A percentile compares a stretch with the other conserved stretches of the same genome.
phyloP scores from a whole-genome alignment of 2,329 filamentous ascomycete genomes.

The Fusarium azukiicola region DNA sequence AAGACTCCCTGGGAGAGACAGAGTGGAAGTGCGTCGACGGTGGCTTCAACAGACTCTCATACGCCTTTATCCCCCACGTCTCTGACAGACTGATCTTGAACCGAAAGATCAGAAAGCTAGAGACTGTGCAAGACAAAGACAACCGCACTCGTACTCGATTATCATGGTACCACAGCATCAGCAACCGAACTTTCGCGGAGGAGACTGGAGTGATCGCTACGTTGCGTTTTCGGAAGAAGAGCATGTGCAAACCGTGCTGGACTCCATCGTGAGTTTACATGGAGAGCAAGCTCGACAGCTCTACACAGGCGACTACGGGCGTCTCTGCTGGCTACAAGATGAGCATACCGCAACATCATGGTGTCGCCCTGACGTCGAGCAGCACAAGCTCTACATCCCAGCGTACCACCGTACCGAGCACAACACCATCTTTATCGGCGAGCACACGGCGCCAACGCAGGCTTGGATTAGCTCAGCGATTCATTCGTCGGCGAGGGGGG shows the following conservation, averaged over 20 bases:
- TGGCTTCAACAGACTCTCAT: constrained; percentile 23
- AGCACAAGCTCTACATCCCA: constrained; percentile 85
- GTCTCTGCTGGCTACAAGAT: constrained; percentile 35
- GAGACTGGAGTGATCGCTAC: constrained; percentile 43
- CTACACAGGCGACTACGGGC: constrained; percentile 32
- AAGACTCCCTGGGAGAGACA: constrained; percentile 29
- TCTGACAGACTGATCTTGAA: background rate
- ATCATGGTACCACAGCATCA: constrained; percentile 69
- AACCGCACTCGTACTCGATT: constrained; percentile 48
- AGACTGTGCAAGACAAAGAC: background rate
- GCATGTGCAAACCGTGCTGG: constrained; percentile 25
- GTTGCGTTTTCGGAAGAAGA: constrained; percentile 59
- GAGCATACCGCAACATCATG: constrained; percentile 67
- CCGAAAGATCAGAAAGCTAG: constrained; percentile 20
- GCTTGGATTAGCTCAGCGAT: constrained; percentile 85
- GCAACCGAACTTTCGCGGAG: constrained; percentile 61
- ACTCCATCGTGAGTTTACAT: constrained; percentile 31
- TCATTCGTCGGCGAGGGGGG: constrained; percentile 84
- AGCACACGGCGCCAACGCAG: constrained; percentile 87
- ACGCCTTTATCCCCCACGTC: constrained; percentile 20
- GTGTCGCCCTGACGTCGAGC: constrained; percentile 79
- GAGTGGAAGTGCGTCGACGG: constrained; percentile 41
- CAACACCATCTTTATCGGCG: constrained; percentile 84
- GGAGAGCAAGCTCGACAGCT: constrained; percentile 21
- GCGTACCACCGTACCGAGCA: constrained; percentile 86